These are phyloP conservation scores for Vitis hybrid DNA, from an alignment of 177 flowering plant genomes.

Conservation along the genomic window DNA sequence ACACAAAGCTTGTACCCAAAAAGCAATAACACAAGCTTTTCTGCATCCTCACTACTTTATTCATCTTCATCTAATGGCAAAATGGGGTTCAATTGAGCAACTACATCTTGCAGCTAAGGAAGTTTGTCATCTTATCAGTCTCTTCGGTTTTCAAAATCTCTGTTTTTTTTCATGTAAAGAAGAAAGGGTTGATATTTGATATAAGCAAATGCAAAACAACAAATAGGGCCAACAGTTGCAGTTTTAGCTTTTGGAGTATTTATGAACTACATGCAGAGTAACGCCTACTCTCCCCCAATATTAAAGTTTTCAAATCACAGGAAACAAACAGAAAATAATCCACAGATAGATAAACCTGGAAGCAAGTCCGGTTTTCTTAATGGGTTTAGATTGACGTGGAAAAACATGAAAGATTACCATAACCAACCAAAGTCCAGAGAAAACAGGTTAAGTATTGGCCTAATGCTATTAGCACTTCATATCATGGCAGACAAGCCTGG, in stretches of 20 bases:
- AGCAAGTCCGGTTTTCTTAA: not conserved
- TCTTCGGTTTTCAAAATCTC: constrained; percentile 8
- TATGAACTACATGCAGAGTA: not conserved
- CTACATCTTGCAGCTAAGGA: constrained; percentile 1
- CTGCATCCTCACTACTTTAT: constrained; percentile 47
- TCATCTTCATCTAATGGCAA: constrained; percentile 37
- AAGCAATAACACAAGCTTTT: constrained; percentile 55
- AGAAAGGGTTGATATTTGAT: constrained; percentile 14
- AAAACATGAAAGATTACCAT: too few relatives aligned
- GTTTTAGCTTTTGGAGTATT: constrained; percentile 4
- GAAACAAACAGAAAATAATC: not conserved
- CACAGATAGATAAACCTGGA: not conserved
- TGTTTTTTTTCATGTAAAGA: constrained; percentile 21
- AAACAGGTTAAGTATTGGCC: too few relatives aligned
- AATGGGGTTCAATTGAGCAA: constrained; percentile 21
- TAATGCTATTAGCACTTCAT: too few relatives aligned
- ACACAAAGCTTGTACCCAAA: constrained; percentile 19
- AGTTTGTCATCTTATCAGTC: constrained; percentile 9
- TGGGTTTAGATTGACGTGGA: not conserved
- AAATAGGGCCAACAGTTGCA: constrained; percentile 9
- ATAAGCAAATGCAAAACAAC: constrained; percentile 11
- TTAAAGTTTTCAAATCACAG: not conserved
- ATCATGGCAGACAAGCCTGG: too few relatives aligned
- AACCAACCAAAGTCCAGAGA: too few relatives aligned
- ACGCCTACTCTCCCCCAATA: not conserved